Conservation (phyloP, 345 rosid genomes). For the Eucalyptus regnans region DNA sequence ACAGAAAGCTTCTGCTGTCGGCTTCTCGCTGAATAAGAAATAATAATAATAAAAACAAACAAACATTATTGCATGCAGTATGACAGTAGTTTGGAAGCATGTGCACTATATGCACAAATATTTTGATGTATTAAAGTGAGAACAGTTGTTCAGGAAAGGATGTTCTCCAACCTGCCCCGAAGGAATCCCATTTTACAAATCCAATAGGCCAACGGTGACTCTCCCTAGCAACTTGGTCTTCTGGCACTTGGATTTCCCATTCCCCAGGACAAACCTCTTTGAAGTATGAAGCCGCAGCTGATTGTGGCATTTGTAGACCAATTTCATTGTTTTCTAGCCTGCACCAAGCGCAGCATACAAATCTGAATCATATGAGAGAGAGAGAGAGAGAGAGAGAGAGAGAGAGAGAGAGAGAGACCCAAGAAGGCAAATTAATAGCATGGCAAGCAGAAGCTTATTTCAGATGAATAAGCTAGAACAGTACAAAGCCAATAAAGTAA, state of each 20-base stretch:
- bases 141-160: background rate
- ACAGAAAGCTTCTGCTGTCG: conserved; percentile 49
- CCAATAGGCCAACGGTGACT: conserved; percentile 69
- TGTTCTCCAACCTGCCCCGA: conserved; percentile 46
- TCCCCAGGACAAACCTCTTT: conserved; percentile 38
- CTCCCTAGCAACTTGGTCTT: conserved; percentile 23
- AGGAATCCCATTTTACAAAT: conserved; percentile 81
- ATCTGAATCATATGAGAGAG: background rate
- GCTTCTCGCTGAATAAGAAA: conserved; percentile 46
- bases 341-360: background rate
- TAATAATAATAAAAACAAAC: background rate
- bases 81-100: background rate
- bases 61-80: background rate
- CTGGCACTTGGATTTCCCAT: conserved; percentile 62
- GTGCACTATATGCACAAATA: background rate
- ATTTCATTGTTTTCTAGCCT: conserved; percentile 25
- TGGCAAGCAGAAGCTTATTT: background rate
- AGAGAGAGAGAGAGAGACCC: background rate
- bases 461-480: background rate
- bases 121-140: background rate
- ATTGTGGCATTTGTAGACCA: conserved; percentile 41
- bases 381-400: background rate
- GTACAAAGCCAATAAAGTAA: background rate
- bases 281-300: conserved; percentile 52
- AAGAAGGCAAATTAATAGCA: background rate